phyloP scores from a whole-genome alignment of 305 asterid species.

The Solanum hybrid region DNA sequence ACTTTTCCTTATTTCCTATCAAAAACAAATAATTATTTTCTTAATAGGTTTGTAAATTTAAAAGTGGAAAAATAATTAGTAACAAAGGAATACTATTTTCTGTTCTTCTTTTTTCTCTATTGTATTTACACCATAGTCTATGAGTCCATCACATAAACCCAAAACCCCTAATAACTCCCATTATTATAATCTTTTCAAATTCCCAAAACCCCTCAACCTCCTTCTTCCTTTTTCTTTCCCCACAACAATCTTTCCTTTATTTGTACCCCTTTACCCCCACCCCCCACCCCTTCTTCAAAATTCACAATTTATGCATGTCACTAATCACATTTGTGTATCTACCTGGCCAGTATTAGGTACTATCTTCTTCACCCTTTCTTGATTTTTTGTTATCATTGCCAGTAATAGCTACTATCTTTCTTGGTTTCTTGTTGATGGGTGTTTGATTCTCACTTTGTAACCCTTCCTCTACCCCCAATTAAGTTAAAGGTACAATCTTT shows the following conservation, averaged over 20 bases:
- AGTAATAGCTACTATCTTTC: background rate
- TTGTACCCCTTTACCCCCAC: background rate
- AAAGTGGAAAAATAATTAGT: accelerated
- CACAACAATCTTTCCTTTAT: background rate
- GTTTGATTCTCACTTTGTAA: background rate
- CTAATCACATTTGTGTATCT: background rate
- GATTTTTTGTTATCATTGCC: background rate
- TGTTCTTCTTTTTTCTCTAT: background rate
- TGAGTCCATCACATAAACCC: background rate
- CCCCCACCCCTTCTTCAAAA: background rate
- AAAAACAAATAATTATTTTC: too few species aligned
- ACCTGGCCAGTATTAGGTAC: background rate
- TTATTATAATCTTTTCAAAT: background rate
- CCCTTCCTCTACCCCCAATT: background rate
- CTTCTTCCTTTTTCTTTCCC: background rate
- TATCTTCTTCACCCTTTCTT: background rate
- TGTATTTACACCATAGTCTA: background rate
- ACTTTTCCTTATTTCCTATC: too few species aligned
- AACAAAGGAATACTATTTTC: too few species aligned
- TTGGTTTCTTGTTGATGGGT: background rate
- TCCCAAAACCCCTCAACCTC: background rate
- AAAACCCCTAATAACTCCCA: background rate
- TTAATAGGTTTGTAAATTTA: too few species aligned
- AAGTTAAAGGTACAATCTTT: background rate
- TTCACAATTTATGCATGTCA: background rate